These are phyloP conservation scores for Ogataea wickerhamii DNA, from an alignment of 805 yeast species.

Conservation along the genomic window DNA sequence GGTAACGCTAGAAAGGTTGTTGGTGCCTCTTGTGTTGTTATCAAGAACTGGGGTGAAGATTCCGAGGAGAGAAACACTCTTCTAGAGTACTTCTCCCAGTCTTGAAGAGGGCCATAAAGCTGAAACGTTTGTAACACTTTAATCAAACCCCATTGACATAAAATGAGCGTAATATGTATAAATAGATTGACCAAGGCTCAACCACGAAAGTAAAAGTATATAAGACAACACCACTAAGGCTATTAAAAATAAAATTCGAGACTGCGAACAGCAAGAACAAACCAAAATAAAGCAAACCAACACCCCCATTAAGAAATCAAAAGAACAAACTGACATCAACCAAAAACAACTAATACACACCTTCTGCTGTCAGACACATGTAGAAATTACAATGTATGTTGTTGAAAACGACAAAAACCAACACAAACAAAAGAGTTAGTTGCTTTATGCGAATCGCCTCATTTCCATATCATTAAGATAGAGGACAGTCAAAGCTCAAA, in stretches of 20 bases:
- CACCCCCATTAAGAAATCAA: background rate
- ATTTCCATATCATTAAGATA: too few relatives aligned
- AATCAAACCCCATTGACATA: background rate
- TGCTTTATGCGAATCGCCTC: too few relatives aligned
- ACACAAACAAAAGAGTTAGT: too few relatives aligned
- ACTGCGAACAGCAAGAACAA: conserved; percentile 1
- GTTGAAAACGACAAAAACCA: too few relatives aligned
- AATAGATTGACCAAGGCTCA: background rate
- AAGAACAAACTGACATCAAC: too few relatives aligned
- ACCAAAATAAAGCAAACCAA: background rate
- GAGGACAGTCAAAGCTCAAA: conserved; percentile 30
- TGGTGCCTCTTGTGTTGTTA: conserved; percentile 99
- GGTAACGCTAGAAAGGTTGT: conserved; percentile 99
- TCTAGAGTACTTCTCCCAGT: conserved; percentile 92
- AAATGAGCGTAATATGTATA: background rate
- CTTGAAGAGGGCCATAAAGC: conserved; percentile 42
- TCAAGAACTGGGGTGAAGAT: conserved; percentile 99
- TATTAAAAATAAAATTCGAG: background rate
- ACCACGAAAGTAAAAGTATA: background rate
- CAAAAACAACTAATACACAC: too few relatives aligned
- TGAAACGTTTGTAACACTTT: background rate
- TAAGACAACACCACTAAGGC: background rate
- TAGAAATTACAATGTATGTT: too few relatives aligned
- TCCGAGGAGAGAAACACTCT: conserved; percentile 95
- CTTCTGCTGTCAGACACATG: too few relatives aligned